Evolutionary conservation across 176 grass and related monocot species (phyloP).

Genomic region (Triticum monococcum): DNA sequence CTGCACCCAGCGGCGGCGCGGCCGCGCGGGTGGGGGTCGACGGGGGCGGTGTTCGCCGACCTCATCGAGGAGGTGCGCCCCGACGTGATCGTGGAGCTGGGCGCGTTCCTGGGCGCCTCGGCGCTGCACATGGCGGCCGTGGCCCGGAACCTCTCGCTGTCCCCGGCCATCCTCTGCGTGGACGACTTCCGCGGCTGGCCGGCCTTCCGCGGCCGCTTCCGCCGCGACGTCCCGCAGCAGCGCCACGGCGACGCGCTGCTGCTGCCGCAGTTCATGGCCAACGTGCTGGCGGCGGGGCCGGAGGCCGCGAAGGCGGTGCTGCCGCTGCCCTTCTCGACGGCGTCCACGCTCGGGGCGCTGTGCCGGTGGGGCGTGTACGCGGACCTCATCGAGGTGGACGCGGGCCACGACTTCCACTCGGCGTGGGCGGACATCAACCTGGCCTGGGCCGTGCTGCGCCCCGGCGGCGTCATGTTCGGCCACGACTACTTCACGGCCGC

Average conservation of each 20-base stretch:
- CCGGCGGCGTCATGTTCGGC: conserved; percentile 91
- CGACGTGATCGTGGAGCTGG: conserved; percentile 76
- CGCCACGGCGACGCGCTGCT: conserved; percentile 65
- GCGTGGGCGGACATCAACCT: conserved; percentile 98
- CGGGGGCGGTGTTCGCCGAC: conserved; percentile 73
- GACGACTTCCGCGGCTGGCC: conserved; percentile 99
- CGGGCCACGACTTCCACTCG: conserved; percentile 95
- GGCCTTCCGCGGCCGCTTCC: conserved; percentile 63
- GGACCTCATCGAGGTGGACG: conserved; percentile 99
- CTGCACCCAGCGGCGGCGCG: conserved; percentile 49
- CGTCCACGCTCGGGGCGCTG: conserved; percentile 65
- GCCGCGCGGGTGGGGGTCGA: conserved; percentile 91
- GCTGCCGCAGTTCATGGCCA: conserved; percentile 97
- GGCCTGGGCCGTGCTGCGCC: conserved; percentile 85
- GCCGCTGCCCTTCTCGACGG: conserved; percentile 92
- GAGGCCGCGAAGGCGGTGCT: conserved; percentile 34
- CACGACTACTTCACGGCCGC: conserved; percentile 90
- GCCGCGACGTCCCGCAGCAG: conserved; percentile 58
- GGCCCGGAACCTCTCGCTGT: conserved; percentile 62
- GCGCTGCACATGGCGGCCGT: conserved; percentile 93
- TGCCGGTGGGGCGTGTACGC: conserved; percentile 90
- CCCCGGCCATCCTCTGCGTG: conserved; percentile 77
- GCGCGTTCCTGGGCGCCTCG: conserved; percentile 92
- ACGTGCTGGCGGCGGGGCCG: conserved; percentile 50
- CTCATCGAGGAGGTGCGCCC: conserved; percentile 70